These are phyloP conservation scores for Biancaea sappan DNA, from an alignment of 306 rosid species.

Conservation along the genomic window DNA sequence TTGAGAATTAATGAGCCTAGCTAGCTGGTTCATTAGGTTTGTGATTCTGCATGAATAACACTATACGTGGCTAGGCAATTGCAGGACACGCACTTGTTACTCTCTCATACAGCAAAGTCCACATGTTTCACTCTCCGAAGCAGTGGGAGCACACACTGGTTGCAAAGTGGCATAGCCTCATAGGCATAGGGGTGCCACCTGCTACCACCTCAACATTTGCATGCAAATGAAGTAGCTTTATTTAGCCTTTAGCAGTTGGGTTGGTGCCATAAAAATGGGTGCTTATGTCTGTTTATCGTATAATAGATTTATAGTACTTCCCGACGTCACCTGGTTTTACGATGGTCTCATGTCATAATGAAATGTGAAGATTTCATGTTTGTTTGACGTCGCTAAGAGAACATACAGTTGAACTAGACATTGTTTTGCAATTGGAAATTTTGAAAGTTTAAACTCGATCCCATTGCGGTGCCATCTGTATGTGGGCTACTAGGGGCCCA, in stretches of 20 bases:
- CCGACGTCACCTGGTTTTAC: neutral
- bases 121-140: conserved; percentile 23
- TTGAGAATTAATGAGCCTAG: neutral
- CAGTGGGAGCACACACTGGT: neutral
- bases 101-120: neutral
- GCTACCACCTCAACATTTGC: neutral
- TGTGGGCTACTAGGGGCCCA: neutral
- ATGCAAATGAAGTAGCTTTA: neutral
- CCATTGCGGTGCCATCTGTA: neutral
- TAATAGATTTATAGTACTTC: too few species aligned
- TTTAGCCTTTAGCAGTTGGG: neutral
- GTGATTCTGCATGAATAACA: conserved; percentile 19
- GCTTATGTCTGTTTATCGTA: too few species aligned
- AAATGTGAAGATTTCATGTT: too few species aligned
- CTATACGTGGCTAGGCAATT: neutral
- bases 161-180: conserved; percentile 33
- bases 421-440: neutral
- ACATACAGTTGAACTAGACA: neutral
- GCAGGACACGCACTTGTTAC: conserved; percentile 16
- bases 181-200: conserved; percentile 13
- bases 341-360: neutral
- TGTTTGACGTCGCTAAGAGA: neutral
- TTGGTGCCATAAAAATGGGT: neutral
- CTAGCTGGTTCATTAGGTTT: neutral
- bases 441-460: neutral